Evolutionary conservation across 2,329 filamentous ascomycete genomes (phyloP), one percentile per base, ranked within the genome.

Genomic region (Fusarium haematococcum): DNA sequence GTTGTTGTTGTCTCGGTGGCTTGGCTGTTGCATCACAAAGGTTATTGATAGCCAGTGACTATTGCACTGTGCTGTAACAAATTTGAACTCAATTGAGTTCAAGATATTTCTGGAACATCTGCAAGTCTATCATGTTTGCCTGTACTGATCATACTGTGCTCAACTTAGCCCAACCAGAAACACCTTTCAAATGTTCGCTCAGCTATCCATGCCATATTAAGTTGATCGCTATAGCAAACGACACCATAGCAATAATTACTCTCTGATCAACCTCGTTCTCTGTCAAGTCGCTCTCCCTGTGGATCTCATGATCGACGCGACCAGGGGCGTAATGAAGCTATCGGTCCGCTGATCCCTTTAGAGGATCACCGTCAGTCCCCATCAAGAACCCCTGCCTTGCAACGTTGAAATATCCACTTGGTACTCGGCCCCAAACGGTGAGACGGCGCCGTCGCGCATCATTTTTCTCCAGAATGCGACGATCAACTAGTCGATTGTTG

Each of bases 331-430:
- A 25, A 62, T 20, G 32, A 57, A 57, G 43, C 43, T 48, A 43
- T 11, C 14, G 57, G 30, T 52, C 30, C 60, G 61, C 67, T 67
- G 66, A 73, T 67, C 70, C 27, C 33, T 43, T 27, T 11, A 58
- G 59, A 71, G 57, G 54, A 65, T 68, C 57, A 39, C 56, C 61
- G 60, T 23, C 11, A 73, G 61, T 70, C 63, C 69, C 69, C 27
- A 54, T 30, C 25, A 54, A 43, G 18, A 20, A 20, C 11, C 60
- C 60, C 25, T 54, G 57, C 18, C 27, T 30, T 43, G 27, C 39
- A 61, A 48, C 58, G 39, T 61, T 61, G 35, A 11, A 58, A 58
- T 27, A 41, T 27, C 56, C 56, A 39, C 56, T 39, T 41, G 16
- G 33, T 10, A 35, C 52, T 20, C 18, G 25, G 45, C 25, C 23